Evolutionary conservation across 1,284 basidiomycete species (phyloP).

Genomic region (Ceratobasidium sp.): DNA sequence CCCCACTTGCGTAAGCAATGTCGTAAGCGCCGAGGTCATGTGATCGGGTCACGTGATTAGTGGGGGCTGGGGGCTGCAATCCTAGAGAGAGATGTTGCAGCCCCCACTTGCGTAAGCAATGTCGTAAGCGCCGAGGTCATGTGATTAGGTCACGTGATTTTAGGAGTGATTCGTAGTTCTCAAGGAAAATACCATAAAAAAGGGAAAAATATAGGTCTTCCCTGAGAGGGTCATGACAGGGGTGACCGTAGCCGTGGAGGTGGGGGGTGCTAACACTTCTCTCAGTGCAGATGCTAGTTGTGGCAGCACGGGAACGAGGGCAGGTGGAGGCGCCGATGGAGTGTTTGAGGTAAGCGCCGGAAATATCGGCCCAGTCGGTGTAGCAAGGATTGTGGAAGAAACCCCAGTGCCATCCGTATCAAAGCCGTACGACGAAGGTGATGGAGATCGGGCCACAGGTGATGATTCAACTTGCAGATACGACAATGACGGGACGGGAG

Average conservation of each 20-base stretch:
- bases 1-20: too few relatives aligned
- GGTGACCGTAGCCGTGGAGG: not conserved
- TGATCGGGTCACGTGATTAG: too few relatives aligned
- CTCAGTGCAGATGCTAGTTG: not conserved
- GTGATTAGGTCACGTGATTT: too few relatives aligned
- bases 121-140: too few relatives aligned
- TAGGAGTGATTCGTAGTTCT: too few relatives aligned
- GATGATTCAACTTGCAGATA: not conserved
- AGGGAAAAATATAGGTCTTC: too few relatives aligned
- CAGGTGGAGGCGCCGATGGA: not conserved
- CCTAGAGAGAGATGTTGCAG: too few relatives aligned
- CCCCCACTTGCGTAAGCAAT: too few relatives aligned
- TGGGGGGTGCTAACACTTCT: not conserved
- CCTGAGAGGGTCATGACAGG: too few relatives aligned
- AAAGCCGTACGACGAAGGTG: not conserved
- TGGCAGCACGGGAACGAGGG: not conserved
- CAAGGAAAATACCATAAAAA: too few relatives aligned
- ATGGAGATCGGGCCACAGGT: not conserved
- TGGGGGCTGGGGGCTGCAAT: too few relatives aligned
- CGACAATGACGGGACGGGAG: not conserved
- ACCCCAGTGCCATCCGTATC: not conserved
- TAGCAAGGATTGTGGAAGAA: not conserved
- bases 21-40: too few relatives aligned
- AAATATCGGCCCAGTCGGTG: not conserved
- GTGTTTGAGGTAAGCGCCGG: not conserved